Evolutionary conservation across 257 asterid genomes (phyloP).

Genomic region (Craterostigma plantagineum): DNA sequence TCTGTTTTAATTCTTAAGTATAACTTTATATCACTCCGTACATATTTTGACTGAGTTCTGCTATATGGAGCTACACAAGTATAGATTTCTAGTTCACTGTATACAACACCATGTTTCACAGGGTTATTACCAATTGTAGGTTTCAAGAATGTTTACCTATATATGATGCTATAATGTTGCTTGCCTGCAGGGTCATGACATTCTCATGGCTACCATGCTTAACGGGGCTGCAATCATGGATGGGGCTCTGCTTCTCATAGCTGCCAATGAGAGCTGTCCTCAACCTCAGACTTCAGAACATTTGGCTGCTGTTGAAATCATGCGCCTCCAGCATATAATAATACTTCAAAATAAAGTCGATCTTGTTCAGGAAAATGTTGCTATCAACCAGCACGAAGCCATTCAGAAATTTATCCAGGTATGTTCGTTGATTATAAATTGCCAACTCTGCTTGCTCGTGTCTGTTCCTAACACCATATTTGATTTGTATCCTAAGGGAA

Average conservation of each 20-base stretch:
- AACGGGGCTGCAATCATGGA: constrained; percentile 77
- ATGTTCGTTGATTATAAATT: constrained; percentile 5
- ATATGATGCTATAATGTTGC: neutral
- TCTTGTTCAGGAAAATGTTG: constrained; percentile 95
- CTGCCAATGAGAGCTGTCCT: constrained; percentile 72
- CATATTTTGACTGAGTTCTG: neutral
- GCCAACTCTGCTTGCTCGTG: neutral
- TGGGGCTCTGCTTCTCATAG: constrained; percentile 66
- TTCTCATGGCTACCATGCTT: constrained; percentile 84
- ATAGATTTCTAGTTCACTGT: too few species aligned
- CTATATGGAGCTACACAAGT: too few species aligned
- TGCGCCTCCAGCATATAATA: constrained; percentile 85
- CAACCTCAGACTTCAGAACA: constrained; percentile 97
- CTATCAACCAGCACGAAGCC: constrained; percentile 94
- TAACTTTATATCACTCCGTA: neutral
- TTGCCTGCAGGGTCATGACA: constrained; percentile 47
- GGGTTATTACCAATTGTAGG: neutral
- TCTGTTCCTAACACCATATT: constrained; percentile 3
- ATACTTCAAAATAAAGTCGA: constrained; percentile 97
- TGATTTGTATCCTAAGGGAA: constrained; percentile 42
- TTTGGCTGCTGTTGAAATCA: constrained; percentile 88
- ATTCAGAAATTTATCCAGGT: constrained; percentile 90
- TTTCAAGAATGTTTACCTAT: too few species aligned
- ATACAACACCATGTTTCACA: too few species aligned
- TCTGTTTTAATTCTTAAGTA: neutral